These are phyloP conservation scores for Picea abies DNA, from an alignment of 83 land plant genomes.

Conservation along the genomic window DNA sequence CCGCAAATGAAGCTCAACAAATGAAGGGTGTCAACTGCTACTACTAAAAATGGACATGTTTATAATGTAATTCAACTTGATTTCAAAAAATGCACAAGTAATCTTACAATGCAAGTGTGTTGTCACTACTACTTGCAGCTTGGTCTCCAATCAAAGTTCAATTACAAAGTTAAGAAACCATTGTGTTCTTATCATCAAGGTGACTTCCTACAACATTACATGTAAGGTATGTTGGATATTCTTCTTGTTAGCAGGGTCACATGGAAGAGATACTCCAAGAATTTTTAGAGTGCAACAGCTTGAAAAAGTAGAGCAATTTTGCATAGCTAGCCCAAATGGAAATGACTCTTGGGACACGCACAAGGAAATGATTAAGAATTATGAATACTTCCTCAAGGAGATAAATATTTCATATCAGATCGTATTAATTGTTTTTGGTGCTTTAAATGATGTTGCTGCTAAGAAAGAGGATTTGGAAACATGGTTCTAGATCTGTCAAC, in stretches of 20 bases:
- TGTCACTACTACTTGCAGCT: no score
- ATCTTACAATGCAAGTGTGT: no score
- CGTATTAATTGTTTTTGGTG: slow-evolving; percentile 84
- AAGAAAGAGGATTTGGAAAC: slow-evolving; percentile 95
- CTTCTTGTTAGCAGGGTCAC: slow-evolving; percentile 95
- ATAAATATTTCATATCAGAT: slow-evolving; percentile 22
- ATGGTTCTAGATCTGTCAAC: slow-evolving; percentile 71
- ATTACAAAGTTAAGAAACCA: slow-evolving; percentile 96
- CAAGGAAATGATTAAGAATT: slow-evolving; percentile 93
- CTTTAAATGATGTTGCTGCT: slow-evolving; percentile 95
- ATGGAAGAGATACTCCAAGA: slow-evolving; percentile 93
- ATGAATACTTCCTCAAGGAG: slow-evolving; percentile 88
- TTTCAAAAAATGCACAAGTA: no score
- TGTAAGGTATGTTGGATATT: slow-evolving; percentile 55
- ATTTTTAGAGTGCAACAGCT: slow-evolving; percentile 97
- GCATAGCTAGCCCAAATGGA: slow-evolving; percentile 84
- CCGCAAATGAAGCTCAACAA: no score
- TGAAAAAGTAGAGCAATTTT: slow-evolving; percentile 97
- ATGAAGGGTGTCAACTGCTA: no score
- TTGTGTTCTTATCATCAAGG: slow-evolving; percentile 87
- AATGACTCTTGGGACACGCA: slow-evolving; percentile 94
- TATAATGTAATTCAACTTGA: no score
- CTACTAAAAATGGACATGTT: no score
- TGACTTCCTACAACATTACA: slow-evolving; percentile 69
- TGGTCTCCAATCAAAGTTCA: background rate